Percentiles rank a stretch among this genome's conserved stretches.
phyloP scores from a whole-genome alignment of 2,329 filamentous ascomycete genomes.

The Ascomycota sp. region DNA sequence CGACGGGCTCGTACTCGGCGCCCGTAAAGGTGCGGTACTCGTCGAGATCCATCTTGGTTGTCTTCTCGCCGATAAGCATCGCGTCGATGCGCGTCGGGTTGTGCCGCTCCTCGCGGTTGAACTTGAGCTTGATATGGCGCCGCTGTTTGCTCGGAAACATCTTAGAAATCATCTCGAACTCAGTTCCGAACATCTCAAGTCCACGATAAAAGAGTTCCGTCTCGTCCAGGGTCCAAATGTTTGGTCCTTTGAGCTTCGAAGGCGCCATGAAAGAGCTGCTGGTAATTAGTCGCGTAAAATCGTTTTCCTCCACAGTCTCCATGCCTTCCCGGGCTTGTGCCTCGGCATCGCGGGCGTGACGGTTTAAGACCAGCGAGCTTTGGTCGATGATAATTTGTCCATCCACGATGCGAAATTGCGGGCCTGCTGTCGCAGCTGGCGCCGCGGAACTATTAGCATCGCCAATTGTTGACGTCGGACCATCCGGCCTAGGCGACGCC shows the following conservation, averaged over 20 bases:
- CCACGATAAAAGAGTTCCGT: constrained; percentile 61
- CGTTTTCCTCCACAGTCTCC: constrained; percentile 55
- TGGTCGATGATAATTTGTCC: constrained; percentile 56
- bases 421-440: constrained; percentile 16
- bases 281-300: constrained; percentile 54
- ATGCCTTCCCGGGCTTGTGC: constrained; percentile 26
- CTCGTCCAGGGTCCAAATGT: constrained; percentile 49
- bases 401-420: constrained; percentile 43
- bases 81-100: constrained; percentile 42
- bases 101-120: constrained; percentile 55
- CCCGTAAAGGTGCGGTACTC: constrained; percentile 36
- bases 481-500: constrained; percentile 3
- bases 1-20: constrained; percentile 32
- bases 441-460: constrained; percentile 3
- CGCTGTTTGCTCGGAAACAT: constrained; percentile 56
- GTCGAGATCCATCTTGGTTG: constrained; percentile 35
- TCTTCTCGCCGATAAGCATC: constrained; percentile 40
- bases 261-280: constrained; percentile 42
- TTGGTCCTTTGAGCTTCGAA: constrained; percentile 40
- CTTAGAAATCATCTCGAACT: constrained; percentile 60
- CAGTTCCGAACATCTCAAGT: constrained; percentile 58
- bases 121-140: constrained; percentile 63
- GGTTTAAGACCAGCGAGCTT: constrained; percentile 44
- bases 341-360: constrained; percentile 40
- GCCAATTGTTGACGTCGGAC: constrained; percentile 2